Conservation (phyloP, 805 yeast genomes). For the Lipomyces spencermartinsiae region DNA sequence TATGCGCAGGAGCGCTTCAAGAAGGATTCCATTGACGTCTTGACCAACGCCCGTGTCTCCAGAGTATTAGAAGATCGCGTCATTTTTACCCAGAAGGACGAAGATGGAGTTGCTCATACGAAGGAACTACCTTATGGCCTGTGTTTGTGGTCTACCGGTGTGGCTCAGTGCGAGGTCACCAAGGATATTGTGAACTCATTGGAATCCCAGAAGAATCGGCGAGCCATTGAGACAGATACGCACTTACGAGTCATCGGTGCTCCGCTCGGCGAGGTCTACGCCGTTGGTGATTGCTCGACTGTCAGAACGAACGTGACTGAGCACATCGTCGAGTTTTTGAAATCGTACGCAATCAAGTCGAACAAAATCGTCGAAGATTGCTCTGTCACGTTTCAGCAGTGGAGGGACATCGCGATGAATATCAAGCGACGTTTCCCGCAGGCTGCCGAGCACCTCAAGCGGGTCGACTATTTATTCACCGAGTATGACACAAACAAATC, state of each 20-base stretch:
- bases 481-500: slow-evolving; percentile 56
- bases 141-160: slow-evolving; percentile 80
- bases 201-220: slow-evolving; percentile 60
- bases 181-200: slow-evolving; percentile 59
- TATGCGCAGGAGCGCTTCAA: slow-evolving; percentile 69
- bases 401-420: slow-evolving; percentile 55
- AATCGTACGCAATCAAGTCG: slow-evolving; percentile 33
- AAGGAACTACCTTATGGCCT: slow-evolving; percentile 69
- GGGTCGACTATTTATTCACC: slow-evolving; percentile 58
- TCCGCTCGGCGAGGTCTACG: slow-evolving; percentile 70
- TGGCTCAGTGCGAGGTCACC: slow-evolving; percentile 68
- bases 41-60: slow-evolving; percentile 68
- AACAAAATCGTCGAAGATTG: slow-evolving; percentile 25
- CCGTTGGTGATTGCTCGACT: slow-evolving; percentile 75
- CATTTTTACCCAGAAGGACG: slow-evolving; percentile 59
- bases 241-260: slow-evolving; percentile 73
- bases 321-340: slow-evolving; percentile 59
- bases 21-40: slow-evolving; percentile 66
- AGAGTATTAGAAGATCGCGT: slow-evolving; percentile 64
- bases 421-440: slow-evolving; percentile 62
- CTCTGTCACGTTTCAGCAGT: slow-evolving; percentile 50
- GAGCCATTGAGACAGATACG: slow-evolving; percentile 80
- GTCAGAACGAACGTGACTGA: slow-evolving; percentile 65
- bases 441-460: slow-evolving; percentile 60
- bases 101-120: slow-evolving; percentile 48